A percentile compares a stretch with the other conserved stretches of the same genome.
Conservation (phyloP, 306 rosid species). For the Castanea sativa region DNA sequence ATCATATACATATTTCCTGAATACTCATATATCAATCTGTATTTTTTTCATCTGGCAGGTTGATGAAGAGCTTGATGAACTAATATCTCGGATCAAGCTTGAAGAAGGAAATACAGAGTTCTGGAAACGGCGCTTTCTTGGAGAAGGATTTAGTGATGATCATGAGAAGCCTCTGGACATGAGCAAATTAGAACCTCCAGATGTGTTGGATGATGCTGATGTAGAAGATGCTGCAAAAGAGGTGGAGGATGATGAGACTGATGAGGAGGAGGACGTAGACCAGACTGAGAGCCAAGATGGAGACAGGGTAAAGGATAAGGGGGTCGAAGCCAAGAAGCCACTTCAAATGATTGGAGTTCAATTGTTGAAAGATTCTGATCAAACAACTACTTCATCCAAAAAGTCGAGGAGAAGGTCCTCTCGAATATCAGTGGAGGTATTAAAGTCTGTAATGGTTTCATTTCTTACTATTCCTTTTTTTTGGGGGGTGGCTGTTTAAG, state of each 20-base stretch:
- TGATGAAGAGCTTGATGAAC: conserved; percentile 89
- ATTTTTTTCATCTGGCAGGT: conserved; percentile 43
- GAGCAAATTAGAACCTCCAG: conserved; percentile 41
- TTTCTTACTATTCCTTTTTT: conserved; percentile 5
- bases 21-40: not conserved
- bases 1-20: not conserved
- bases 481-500: not conserved
- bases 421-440: conserved; percentile 56
- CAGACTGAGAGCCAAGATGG: conserved; percentile 69
- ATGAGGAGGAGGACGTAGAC: conserved; percentile 65
- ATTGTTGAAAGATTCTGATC: conserved; percentile 78
- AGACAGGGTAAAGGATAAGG: conserved; percentile 77
- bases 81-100: conserved; percentile 75
- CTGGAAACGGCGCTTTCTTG: conserved; percentile 91
- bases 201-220: conserved; percentile 53
- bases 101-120: conserved; percentile 91
- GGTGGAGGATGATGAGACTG: conserved; percentile 74
- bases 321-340: conserved; percentile 73
- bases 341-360: conserved; percentile 98
- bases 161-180: conserved; percentile 37
- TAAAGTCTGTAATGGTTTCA: conserved; percentile 10
- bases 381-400: conserved; percentile 53
- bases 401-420: conserved; percentile 52
- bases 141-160: conserved; percentile 61
- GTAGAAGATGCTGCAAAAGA: conserved; percentile 61